Base-by-base conservation (phyloP, 1,284 basidiomycete species). In the Papiliotrema terrestris region DNA sequence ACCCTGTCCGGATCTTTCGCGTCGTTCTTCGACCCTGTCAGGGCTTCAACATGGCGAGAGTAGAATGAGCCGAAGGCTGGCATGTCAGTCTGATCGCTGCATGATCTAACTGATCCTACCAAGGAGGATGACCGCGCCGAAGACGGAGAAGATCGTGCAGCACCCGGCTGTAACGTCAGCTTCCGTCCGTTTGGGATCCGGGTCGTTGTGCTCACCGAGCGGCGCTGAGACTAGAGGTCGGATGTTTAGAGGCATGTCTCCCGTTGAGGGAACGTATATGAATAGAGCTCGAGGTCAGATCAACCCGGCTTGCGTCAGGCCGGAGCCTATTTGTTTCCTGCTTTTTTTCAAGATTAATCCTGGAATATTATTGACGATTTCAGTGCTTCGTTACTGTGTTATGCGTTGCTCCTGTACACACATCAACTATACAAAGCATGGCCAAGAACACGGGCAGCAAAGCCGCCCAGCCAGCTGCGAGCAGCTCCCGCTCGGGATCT, bases 111-210 rank as follows among this genome's bases (percentile, higher is more conserved):
- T 32, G 3, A 14, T 69, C 75, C 29, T 52, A 76, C 75, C 77
- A 43, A 76, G 59, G 32, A 82, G 75, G 59, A 81, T 80, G 58
- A 81, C 63, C 23, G 80, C 76, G n/a, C 80, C 81, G 46, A 82
- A 80, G 44, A 79, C 56, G 11, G 78, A 79, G 47, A 83, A 72
- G 49, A 82, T 72, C 38, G 80, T 79, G 62, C 81, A 83, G 74
- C 80, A 81, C 48, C 74, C 74, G 25, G 81, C 81, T 82, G 60
- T 22, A 14, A 38, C 19, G 36, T 61, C 50, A 62, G 60, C 52
- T 54, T 8, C 29, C 45, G 14, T 44, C 32, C 26, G 32, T n/a
- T 29, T 5, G 37, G 54, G 1, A 45, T 15, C 2, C 1, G 2
- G 5, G 17, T 5, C 8, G 4, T 1, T 36, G 9, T 47, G 51